phyloP scores from a whole-genome alignment of 2,329 filamentous ascomycete genomes.

The Microdochium trichocladiopsis region DNA sequence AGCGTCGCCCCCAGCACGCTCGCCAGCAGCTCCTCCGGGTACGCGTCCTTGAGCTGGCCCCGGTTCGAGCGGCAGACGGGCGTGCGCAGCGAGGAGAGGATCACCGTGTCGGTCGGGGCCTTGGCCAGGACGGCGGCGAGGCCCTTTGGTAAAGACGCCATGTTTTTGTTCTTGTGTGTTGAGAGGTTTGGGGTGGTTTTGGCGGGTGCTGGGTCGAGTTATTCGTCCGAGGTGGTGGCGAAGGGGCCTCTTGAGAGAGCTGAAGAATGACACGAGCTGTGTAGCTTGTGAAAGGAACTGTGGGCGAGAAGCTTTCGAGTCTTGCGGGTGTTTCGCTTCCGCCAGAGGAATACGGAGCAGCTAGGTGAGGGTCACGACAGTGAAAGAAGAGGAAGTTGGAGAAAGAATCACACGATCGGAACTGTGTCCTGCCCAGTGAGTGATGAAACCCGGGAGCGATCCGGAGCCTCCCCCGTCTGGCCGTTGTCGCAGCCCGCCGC shows the following conservation, averaged over 20 bases:
- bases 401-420: background rate
- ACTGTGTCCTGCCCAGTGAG: background rate
- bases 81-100: slow-evolving; percentile 85
- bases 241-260: background rate
- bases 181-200: slow-evolving; percentile 24
- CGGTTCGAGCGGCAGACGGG: slow-evolving; percentile 79
- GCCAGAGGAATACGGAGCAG: too few species aligned
- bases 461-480: background rate
- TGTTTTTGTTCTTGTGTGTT: background rate
- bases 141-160: slow-evolving; percentile 48
- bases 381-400: too few species aligned
- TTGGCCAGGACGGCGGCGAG: slow-evolving; percentile 73
- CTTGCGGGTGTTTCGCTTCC: too few species aligned
- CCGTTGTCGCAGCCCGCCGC: background rate
- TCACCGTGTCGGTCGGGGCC: slow-evolving; percentile 73
- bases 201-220: slow-evolving; percentile 2
- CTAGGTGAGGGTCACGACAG: too few species aligned
- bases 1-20: slow-evolving; percentile 61
- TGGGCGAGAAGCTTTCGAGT: too few species aligned
- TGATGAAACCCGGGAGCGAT: background rate
- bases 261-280: too few species aligned
- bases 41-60: slow-evolving; percentile 77
- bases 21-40: slow-evolving; percentile 82
- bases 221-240: background rate
- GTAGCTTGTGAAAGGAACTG: too few species aligned